Evolutionary conservation across 805 yeast genomes (phyloP), one percentile per base, ranked within the genome.

Genomic region (Diddensiella caesifluorescens): DNA sequence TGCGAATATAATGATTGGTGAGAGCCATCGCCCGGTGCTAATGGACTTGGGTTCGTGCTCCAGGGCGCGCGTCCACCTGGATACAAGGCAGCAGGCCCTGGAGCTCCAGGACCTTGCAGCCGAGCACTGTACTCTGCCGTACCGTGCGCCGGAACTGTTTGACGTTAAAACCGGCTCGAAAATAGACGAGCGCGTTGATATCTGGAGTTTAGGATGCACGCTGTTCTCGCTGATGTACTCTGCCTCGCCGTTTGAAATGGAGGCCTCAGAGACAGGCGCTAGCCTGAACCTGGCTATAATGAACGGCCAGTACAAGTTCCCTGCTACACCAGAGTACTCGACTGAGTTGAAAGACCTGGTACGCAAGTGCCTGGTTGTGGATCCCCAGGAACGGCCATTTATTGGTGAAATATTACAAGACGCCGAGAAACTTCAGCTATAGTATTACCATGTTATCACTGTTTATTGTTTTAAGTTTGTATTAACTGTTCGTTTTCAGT

Each of bases 121-220:
- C 44, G 92, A 83, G 54, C 86, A 84, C 59, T 85, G 95, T 55
- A 83, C 95, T 1, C 63, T 86, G 41, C 87, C 94, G 1, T 90
- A 83, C 60, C 68, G 95, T 30, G 95, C 97, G 0, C 97, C 97
- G 0, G 97, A 89, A 57, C 67, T 90, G 35, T 64, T 89, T 44
- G 90, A 87, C 55, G 82, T 87, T 28, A 76, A 75, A 33, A 73
- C 85, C 1, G 80, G 82, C 31, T 61, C 75, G n/a, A 62, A 62
- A 4, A 69, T 89, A 34, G 78, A 79, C 48, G 95, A 85, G 54
- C 74, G 75, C 45, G 79, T 83, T 3, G 97, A 89, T 60, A 76
- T 90, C 20, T 89, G 97, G 97, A 82, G 95, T 2, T 61, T 89
- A 22, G 97, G 97, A 0, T 87, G 96, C 56, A 69, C 87, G 1